Evolutionary conservation across 805 yeast species (phyloP), one percentile per base, ranked within the genome.

Genomic region (Lipomyces mesembrius): DNA sequence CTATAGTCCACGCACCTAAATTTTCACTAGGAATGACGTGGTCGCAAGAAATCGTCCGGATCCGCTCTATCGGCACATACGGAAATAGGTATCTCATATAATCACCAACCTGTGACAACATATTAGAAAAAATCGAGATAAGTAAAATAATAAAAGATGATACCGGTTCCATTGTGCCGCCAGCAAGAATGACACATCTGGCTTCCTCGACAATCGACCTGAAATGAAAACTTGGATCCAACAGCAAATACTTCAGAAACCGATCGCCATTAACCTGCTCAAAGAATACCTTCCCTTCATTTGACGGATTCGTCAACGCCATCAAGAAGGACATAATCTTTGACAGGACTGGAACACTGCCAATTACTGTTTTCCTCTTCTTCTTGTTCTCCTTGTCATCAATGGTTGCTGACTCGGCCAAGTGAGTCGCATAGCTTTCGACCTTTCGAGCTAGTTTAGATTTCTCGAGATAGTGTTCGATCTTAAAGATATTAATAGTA

Each of bases 111-210:
- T 62, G n/a, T 14, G 17, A n/a, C 4, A 20, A 14, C 32, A 4
- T 8, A 61, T 20, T 9, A 37, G 20, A 37, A n/a, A 17, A 29
- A 7, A 29, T 9, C 17, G 14, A 14, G 3, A 12, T 57, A 57
- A 11, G 51, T 57, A 37, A 32, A 5, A 29, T 14, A 53, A 20
- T 5, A 6, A 6, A 22, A 20, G 12, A 17, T 35, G 55, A 17
- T 54, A 70, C 64, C 0, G 98, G 98, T 74, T 90, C 94, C 97
- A 92, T 91, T 0, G 98, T 93, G 14, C 98, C 98, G 46, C 98
- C 98, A 1, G 97, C 95, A 2, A 93, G 75, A 1, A 94, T 80
- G 0, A 93, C 89, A 76, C 93, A 88, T 70, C 82, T 82, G 0
- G 92, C 82, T 14, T 85, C 83, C 2, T 86, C 85, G 0, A 91